Conservation (phyloP, 1,284 basidiomycete species). For the Lignosus rhinocerotis region DNA sequence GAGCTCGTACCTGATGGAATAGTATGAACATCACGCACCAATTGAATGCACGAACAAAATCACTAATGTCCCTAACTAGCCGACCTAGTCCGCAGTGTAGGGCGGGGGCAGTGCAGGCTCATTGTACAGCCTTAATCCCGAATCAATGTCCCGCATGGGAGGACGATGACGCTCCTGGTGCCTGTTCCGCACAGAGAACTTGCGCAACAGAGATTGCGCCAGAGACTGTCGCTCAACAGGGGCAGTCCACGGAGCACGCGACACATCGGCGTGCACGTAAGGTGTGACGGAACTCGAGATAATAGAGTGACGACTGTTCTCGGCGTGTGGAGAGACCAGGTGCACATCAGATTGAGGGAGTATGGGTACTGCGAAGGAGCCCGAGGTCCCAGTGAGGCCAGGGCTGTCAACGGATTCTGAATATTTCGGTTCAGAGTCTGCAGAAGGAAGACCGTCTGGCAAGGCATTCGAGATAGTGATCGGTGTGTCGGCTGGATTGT, state of each 20-base stretch:
- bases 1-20: too few relatives aligned
- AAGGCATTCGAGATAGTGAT: too few relatives aligned
- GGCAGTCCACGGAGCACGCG: slow-evolving; percentile 17
- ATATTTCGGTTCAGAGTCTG: too few relatives aligned
- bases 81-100: slow-evolving; percentile 2
- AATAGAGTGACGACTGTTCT: neutral
- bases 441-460: too few relatives aligned
- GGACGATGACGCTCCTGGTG: neutral
- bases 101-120: slow-evolving; percentile 16
- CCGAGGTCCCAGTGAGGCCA: too few relatives aligned
- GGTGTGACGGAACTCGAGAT: neutral
- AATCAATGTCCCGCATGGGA: slow-evolving; percentile 8
- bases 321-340: neutral
- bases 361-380: too few relatives aligned
- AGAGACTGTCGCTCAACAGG: slow-evolving; percentile 8
- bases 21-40: too few relatives aligned
- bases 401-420: too few relatives aligned
- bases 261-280: neutral
- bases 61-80: neutral
- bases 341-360: too few relatives aligned
- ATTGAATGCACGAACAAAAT: too few relatives aligned
- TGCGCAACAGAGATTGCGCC: slow-evolving; percentile 10
- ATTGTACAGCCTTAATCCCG: slow-evolving; percentile 18
- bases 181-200: slow-evolving; percentile 4
- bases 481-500: too few relatives aligned